These are phyloP conservation scores for Aureobasidium sp. DNA, from an alignment of 2,329 filamentous ascomycete species.

Conservation along the genomic window DNA sequence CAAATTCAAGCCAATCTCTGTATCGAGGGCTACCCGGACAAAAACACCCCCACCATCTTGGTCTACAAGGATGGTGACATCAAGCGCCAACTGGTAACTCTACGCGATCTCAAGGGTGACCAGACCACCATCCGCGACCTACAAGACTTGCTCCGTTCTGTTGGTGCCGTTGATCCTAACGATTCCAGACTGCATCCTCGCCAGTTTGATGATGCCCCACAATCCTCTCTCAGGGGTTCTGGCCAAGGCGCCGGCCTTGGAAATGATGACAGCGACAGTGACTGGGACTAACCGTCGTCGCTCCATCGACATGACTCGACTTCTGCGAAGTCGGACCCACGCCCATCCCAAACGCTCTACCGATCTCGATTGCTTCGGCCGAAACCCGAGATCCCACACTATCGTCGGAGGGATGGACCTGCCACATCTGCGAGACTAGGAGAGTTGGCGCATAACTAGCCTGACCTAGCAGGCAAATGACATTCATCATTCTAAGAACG, in stretches of 20 bases:
- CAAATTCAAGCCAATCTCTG: conserved; percentile 88
- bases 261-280: conserved; percentile 48
- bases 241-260: conserved; percentile 30
- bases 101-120: conserved; percentile 69
- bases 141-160: conserved; percentile 71
- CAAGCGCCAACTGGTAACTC: conserved; percentile 81
- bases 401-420: no score
- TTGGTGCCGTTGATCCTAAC: conserved; percentile 70
- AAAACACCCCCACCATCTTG: conserved; percentile 88
- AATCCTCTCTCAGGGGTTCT: conserved; percentile 46
- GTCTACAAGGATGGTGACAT: conserved; percentile 93
- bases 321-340: background rate
- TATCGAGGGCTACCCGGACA: conserved; percentile 92
- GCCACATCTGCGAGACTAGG: no score
- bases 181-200: conserved; percentile 69
- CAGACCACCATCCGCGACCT: conserved; percentile 66
- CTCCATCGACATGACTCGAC: background rate
- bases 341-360: background rate
- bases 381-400: no score
- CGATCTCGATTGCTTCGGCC: no score
- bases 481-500: background rate
- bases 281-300: conserved; percentile 50
- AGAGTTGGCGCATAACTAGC: background rate
- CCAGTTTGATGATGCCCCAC: conserved; percentile 51
- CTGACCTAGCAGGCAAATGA: background rate